Evolutionary conservation across 2,329 filamentous ascomycete species (phyloP), one percentile per base, ranked within the genome.

Genomic region (Colletotrichum plurivorum): DNA sequence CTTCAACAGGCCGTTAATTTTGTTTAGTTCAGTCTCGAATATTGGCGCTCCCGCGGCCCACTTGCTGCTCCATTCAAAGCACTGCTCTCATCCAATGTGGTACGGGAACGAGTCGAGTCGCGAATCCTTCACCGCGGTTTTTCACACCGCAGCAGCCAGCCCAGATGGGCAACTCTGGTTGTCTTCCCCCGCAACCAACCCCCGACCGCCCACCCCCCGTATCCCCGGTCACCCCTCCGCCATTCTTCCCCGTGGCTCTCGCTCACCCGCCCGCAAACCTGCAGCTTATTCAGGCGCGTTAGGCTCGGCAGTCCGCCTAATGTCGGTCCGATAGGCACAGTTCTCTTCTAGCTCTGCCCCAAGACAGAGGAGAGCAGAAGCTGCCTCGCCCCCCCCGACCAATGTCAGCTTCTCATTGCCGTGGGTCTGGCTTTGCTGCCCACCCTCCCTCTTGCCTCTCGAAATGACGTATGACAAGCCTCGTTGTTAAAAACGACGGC

Each of bases 231-330:
- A 55, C 22, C 9, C 46, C 67, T 67, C 67, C 56, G 55, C 20
- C 20, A 22, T 3, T 22, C 20, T 43, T 61, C 39, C 25, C 39
- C 27, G 60, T 68, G 31, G 41, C 54, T 55, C 41, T 68, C 18
- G 41, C 54, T 55, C 41, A 8, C 65, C 56, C 59, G 68, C 65
- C 59, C 65, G 65, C 68, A 56, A 48, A 27, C 10, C 59, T 71
- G 55, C 54, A 68, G 51, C 65, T 71, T 61, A 63, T 61, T 54
- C 60, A 71, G 65, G 69, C 65, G 46, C 45, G 10, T 69, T 16
- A 39, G 65, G 55, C 69, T 71, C 65, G 60, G 69, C 60, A 69
- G 55, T 69, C 59, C 56, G 69, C 56, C 65, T 56, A 41, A 43
- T 63, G 36, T 71, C 65, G 69, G 65, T 59, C 69, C 49, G 69